Percentiles rank a stretch among this genome's conserved stretches.
These are phyloP conservation scores for Ilyonectria destructans DNA, from an alignment of 2,329 filamentous ascomycete species.

Conservation along the genomic window DNA sequence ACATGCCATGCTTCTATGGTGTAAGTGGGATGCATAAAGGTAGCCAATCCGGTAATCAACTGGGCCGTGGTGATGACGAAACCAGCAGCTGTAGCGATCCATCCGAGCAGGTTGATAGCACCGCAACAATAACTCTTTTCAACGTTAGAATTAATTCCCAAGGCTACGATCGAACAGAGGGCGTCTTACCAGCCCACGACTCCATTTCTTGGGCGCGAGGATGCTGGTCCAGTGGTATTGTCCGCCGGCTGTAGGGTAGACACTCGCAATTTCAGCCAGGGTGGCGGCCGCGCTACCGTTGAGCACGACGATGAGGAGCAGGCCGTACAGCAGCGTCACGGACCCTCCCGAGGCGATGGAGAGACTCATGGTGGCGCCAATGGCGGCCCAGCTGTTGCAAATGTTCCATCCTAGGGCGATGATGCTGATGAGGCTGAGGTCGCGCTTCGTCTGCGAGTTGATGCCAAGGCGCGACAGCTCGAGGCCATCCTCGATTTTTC, in stretches of 20 bases:
- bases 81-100: slow-evolving; percentile 27
- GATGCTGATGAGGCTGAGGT: slow-evolving; percentile 32
- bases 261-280: slow-evolving; percentile 32
- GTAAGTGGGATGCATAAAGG: slow-evolving; percentile 23
- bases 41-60: slow-evolving; percentile 25
- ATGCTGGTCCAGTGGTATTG: slow-evolving; percentile 58
- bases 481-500: slow-evolving; percentile 16
- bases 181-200: slow-evolving; percentile 32
- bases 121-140: slow-evolving; percentile 32
- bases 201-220: slow-evolving; percentile 45
- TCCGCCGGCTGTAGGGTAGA: slow-evolving; percentile 43
- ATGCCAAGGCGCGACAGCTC: slow-evolving; percentile 30
- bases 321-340: slow-evolving; percentile 28
- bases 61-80: slow-evolving; percentile 30
- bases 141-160: background rate
- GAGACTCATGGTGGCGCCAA: slow-evolving; percentile 42
- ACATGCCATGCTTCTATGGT: slow-evolving; percentile 25
- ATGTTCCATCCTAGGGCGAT: slow-evolving; percentile 34
- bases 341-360: slow-evolving; percentile 32
- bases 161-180: background rate
- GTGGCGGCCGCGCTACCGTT: slow-evolving; percentile 29
- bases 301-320: slow-evolving; percentile 31
- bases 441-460: slow-evolving; percentile 28
- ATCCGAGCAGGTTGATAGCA: slow-evolving; percentile 28
- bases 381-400: slow-evolving; percentile 36